phyloP scores from a whole-genome alignment of 2,329 filamentous ascomycete genomes.

The Penicillium crustosum region DNA sequence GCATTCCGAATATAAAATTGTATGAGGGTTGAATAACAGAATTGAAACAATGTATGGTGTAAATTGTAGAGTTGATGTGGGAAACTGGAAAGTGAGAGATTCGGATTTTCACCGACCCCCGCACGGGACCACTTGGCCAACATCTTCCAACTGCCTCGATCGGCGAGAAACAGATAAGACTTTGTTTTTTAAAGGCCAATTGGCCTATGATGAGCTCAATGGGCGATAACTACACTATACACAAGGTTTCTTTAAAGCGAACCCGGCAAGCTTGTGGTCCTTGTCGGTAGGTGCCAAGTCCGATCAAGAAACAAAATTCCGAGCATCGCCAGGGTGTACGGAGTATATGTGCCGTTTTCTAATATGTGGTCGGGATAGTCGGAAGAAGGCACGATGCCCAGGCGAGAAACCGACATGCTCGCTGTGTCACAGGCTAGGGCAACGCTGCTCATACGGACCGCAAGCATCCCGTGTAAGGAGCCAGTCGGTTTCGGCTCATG shows the following conservation, averaged over 20 bases:
- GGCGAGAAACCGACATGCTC: slow-evolving; percentile 31
- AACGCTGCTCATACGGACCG: slow-evolving; percentile 22
- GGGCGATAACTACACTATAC: slow-evolving; percentile 25
- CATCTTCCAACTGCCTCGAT: not conserved
- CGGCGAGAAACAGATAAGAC: not conserved
- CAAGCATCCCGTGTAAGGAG: slow-evolving; percentile 7
- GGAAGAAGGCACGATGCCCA: slow-evolving; percentile 30
- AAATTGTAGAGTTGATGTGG: not conserved
- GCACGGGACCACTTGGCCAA: not conserved
- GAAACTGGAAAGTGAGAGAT: too few species aligned
- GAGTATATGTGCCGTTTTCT: not conserved
- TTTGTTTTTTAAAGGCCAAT: not conserved
- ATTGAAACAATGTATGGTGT: not conserved
- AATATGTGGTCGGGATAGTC: slow-evolving; percentile 11
- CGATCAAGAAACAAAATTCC: not conserved
- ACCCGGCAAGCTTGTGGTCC: slow-evolving; percentile 30
- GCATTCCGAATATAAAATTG: not conserved
- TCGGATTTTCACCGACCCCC: not conserved
- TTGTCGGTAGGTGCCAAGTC: slow-evolving; percentile 23
- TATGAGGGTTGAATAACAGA: not conserved
- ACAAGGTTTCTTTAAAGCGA: slow-evolving; percentile 28
- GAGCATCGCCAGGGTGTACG: not conserved
- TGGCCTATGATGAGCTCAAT: not conserved
- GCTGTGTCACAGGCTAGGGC: slow-evolving; percentile 25
- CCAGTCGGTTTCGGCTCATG: not conserved